Percentiles rank a stretch among this genome's conserved stretches.
phyloP scores from a whole-genome alignment of 768 basidiomycete species.

The Termitomyces titanicus region DNA sequence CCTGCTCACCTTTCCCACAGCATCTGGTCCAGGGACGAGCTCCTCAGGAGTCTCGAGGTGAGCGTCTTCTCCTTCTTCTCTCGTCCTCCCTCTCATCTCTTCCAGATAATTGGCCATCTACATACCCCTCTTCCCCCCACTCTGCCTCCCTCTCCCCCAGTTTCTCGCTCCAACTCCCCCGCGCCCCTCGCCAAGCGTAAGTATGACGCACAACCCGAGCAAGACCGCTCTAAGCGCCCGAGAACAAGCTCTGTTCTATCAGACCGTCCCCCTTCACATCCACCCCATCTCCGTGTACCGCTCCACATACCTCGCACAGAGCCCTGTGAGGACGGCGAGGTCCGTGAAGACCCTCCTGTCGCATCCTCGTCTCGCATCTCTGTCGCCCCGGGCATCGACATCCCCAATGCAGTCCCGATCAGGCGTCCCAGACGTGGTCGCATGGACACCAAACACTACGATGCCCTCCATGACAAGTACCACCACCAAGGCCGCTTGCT shows the following conservation, averaged over 20 bases:
- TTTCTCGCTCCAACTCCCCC: conserved; percentile 47
- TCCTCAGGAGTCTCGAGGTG: conserved; percentile 47
- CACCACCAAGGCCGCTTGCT: conserved; percentile 67
- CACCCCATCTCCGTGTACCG: conserved; percentile 19
- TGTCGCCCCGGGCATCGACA: conserved; percentile 18
- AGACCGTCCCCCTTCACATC: no score
- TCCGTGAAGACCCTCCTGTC: conserved; percentile 39
- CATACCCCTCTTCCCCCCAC: conserved; percentile 39
- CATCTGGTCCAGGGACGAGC: conserved; percentile 47
- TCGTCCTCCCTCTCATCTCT: conserved; percentile 9
- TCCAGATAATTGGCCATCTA: conserved; percentile 40
- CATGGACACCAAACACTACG: conserved; percentile 43
- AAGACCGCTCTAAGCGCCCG: conserved; percentile 44
- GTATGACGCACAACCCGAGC: conserved; percentile 32
- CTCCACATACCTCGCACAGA: conserved; percentile 30
- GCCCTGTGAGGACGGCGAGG: conserved; percentile 53
- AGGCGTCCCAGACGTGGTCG: conserved; percentile 65
- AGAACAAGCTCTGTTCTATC: conserved; percentile 31
- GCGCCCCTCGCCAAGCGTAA: conserved; percentile 46
- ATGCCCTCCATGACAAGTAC: conserved; percentile 66
- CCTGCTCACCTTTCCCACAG: conserved; percentile 25
- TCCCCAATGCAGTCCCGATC: conserved; percentile 48
- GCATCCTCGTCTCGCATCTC: conserved; percentile 23
- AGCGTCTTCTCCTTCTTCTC: conserved; percentile 3
- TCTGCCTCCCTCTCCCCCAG: conserved; percentile 49